Percentiles rank a stretch among this genome's conserved stretches.
Evolutionary conservation across 371 early-diverging fungal species (phyloP).

Genomic region (Dinochytrium kinnereticum): DNA sequence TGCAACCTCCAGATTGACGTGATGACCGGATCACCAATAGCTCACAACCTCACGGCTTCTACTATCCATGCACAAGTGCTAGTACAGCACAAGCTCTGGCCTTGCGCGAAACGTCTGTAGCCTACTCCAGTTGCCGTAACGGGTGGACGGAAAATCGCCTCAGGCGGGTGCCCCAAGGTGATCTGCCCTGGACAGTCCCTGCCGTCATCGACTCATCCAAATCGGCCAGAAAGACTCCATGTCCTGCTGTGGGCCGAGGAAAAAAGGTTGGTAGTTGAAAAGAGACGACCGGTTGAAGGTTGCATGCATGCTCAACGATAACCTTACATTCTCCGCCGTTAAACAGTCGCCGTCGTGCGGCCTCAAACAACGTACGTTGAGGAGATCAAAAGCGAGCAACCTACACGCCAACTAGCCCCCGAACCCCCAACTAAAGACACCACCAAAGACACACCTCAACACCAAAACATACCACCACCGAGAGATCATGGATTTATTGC

Average conservation of each 20-base stretch:
- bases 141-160: no score
- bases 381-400: slow-evolving; percentile 5
- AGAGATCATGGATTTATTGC: neutral
- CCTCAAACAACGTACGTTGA: slow-evolving; percentile 6
- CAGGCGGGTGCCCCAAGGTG: no score
- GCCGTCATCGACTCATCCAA: no score
- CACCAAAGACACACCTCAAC: neutral
- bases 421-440: neutral
- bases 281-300: neutral
- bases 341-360: slow-evolving; percentile 1
- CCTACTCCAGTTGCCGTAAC: no score
- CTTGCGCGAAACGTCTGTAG: no score
- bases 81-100: no score
- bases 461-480: neutral
- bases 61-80: no score
- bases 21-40: no score
- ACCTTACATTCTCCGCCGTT: neutral
- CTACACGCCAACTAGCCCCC: neutral
- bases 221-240: no score
- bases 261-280: neutral
- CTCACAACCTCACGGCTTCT: no score
- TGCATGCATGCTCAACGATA: neutral
- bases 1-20: no score
- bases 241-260: neutral
- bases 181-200: no score